phyloP scores from a whole-genome alignment of 345 rosid genomes.

The Dipteronia dyeriana region DNA sequence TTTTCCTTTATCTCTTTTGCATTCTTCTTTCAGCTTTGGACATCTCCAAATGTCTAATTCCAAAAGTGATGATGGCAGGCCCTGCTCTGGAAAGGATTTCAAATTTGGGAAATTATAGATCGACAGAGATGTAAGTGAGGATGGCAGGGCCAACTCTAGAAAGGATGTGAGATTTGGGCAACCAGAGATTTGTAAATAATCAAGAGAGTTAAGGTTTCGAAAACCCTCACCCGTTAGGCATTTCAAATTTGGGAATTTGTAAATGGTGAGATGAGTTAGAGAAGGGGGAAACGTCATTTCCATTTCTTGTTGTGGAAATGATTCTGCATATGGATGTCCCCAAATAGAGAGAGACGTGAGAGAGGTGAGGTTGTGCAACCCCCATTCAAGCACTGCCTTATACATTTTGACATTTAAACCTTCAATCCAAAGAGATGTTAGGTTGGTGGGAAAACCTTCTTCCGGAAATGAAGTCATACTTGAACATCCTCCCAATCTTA shows the following conservation, averaged over 20 bases:
- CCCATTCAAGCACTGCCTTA: constrained; percentile 19
- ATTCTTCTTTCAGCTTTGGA: constrained; percentile 18
- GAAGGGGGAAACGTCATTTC: constrained; percentile 23
- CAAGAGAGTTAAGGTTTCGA: constrained; percentile 19
- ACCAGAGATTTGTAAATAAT: not conserved
- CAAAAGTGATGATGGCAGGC: not conserved
- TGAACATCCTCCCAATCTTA: constrained; percentile 14
- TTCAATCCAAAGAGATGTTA: constrained; percentile 8
- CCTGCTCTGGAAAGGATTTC: not conserved
- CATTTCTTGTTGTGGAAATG: constrained; percentile 23
- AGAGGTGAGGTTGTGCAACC: constrained; percentile 20
- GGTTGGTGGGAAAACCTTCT: constrained; percentile 19
- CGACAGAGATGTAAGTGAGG: no score
- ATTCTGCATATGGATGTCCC: constrained; percentile 6
- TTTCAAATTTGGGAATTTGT: constrained; percentile 16
- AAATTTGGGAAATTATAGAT: no score
- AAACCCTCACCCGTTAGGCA: constrained; percentile 9
- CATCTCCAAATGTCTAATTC: not conserved
- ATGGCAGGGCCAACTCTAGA: not conserved
- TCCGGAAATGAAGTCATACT: constrained; percentile 14
- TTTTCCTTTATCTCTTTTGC: constrained; percentile 16
- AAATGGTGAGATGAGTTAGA: not conserved
- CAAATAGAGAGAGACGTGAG: not conserved
- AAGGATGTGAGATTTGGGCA: not conserved
- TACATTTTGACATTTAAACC: not conserved